Evolutionary conservation across 768 basidiomycete genomes (phyloP).

Genomic region (Rhizopogon roseolus): DNA sequence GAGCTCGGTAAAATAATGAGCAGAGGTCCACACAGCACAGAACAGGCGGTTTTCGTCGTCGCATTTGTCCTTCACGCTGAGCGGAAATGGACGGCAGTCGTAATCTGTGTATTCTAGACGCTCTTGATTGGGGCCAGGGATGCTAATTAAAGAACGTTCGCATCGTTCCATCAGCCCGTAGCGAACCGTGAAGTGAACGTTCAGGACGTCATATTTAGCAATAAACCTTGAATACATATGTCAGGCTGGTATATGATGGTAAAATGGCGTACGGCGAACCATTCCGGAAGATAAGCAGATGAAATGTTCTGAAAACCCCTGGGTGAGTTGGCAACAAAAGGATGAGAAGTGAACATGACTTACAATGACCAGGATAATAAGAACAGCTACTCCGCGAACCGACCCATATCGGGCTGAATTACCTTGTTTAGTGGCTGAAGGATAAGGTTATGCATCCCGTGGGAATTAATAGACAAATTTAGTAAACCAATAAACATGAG

Average conservation of each 20-base stretch:
- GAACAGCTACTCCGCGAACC: slow-evolving; percentile 50
- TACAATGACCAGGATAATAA: slow-evolving; percentile 47
- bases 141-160: slow-evolving; percentile 41
- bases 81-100: slow-evolving; percentile 64
- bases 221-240: slow-evolving; percentile 34
- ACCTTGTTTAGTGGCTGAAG: no score
- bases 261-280: slow-evolving; percentile 39
- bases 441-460: no score
- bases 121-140: slow-evolving; percentile 44
- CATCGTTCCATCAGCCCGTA: slow-evolving; percentile 62
- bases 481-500: no score
- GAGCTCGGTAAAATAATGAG: slow-evolving; percentile 61
- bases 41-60: slow-evolving; percentile 51
- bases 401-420: no score
- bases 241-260: slow-evolving; percentile 15
- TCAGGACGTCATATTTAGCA: slow-evolving; percentile 37
- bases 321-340: not conserved
- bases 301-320: slow-evolving; percentile 45
- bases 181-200: slow-evolving; percentile 42
- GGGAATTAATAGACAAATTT: no score
- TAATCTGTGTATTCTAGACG: slow-evolving; percentile 48
- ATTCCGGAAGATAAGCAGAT: slow-evolving; percentile 55
- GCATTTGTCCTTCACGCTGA: slow-evolving; percentile 40
- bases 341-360: slow-evolving; percentile 15
- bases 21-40: slow-evolving; percentile 69